Conservation (phyloP, 169 alveolate species). For the Eimeria necatrix region DNA sequence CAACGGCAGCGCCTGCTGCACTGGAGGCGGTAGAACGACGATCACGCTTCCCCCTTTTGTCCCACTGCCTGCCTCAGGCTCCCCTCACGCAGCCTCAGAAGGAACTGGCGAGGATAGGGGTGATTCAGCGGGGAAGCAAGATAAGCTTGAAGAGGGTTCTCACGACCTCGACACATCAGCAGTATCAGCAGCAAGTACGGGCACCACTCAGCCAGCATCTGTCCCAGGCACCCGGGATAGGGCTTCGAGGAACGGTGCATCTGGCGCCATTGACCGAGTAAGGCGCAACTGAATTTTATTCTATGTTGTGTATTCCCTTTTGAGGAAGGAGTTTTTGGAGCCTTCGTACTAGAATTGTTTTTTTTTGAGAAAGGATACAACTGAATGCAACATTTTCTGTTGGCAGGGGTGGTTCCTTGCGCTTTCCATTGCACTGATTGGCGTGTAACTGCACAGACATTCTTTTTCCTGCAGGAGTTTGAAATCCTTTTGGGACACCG, state of each 20-base stretch:
- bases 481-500: constrained; percentile 45
- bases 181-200: background rate
- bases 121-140: background rate
- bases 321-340: too few species aligned
- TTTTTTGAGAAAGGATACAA: background rate
- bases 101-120: constrained; percentile 16
- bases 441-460: background rate
- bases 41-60: constrained; percentile 55
- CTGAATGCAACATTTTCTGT: background rate
- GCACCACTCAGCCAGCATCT: background rate
- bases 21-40: background rate
- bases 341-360: background rate
- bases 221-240: background rate
- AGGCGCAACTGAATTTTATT: background rate
- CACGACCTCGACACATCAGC: constrained; percentile 14
- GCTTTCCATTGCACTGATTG: background rate
- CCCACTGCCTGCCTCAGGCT: constrained; percentile 9
- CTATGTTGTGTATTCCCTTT: too few species aligned
- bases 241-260: constrained; percentile 3
- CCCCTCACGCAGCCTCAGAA: constrained; percentile 2
- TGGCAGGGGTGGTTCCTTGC: background rate
- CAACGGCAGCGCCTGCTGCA: background rate
- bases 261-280: constrained; percentile 65
- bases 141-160: background rate
- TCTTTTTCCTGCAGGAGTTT: constrained; percentile 8